Evolutionary conservation across 768 basidiomycete genomes (phyloP), one percentile per base, ranked within the genome.

Genomic region (Termitomyces sp.): DNA sequence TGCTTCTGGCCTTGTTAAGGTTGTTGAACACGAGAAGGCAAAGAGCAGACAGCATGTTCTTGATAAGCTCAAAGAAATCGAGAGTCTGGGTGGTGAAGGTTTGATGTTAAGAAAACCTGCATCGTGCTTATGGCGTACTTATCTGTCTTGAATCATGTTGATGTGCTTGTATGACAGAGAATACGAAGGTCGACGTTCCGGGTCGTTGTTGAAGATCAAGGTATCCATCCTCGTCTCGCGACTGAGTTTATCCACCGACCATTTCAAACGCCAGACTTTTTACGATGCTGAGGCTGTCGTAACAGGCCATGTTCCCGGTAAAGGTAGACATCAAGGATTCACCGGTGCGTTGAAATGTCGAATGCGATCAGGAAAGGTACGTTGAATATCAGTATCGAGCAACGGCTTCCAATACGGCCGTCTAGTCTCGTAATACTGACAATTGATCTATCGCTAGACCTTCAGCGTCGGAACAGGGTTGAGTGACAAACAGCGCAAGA

Each of bases 281-380:
- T 82, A 81, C 62, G 83, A 85, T 60, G 83, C 81, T 1, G 83
- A 85, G 63, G 83, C 83, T 14, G 60, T 79, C 34, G 82, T 85
- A 7, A 81, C 74, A 3, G 87, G 87, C 1, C 82, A 89, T 62
- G 73, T 69, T 5, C 73, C 80, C 56, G 77, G 82, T 38, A 81
- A 80, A 65, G 82, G 83, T 2, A 77, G 73, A 57, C 69, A 82
- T 62, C 72, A 73, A 38, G 82, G 81, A 21, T 67, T 69, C 10
- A 78, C 75, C 2, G 82, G 82, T 12, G 78, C 79, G 10, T 63
- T 83, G 40, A 80, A 77, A 57, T 84, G 82, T 65, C 78, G 77
- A 64, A 85, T 85, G 83, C 79, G 71, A 48, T 83, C 82, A 3
- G 82, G 82, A 29, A 84, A 85, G 79, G 83, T 82, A 45, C 8